Base-by-base conservation (phyloP, 371 early-diverging fungal species). In the Actinomortierella ambigua region DNA sequence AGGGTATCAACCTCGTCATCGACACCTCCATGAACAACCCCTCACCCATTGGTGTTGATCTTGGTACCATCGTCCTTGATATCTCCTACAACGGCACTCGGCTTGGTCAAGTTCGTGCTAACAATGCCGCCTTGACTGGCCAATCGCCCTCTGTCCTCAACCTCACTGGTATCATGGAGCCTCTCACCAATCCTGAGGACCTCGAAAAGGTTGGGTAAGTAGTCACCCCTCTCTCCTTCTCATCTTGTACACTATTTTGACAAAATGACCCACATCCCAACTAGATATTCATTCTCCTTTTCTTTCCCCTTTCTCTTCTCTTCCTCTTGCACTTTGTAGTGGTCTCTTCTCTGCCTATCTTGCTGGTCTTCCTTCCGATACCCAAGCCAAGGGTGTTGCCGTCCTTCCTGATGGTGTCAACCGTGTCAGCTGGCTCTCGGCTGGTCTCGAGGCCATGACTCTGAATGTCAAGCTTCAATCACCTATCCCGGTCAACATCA, bases 21-120 rank as follows among this genome's bases (percentile, higher is more conserved):
- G 82, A 78, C 42, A 86, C 85, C 13, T 63, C 76, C 27, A 60
- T 86, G 41, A 69, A 69, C 43, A 81, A 81, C 64, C 84, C 84
- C 56, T 84, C 85, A 22, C 85, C 85, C 55, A 76, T 86, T 52
- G 82, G 84, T 14, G 79, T 86, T 9, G 73, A 81, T 42, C 77
- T 86, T 2, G 86, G 86, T 50, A 79, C 80, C 17, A 82, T 86
- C 46, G 68, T 69, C 11, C 63, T 86, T 56, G 69, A 71, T 14
- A 81, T 86, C 49, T 76, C 73, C 13, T 83, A 79, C 42, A 66
- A 82, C 17, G 80, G 79, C 50, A 77, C 82, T 26, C 62, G 66
- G 17, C 68, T 86, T 34, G 86, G 86, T 48, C 62, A 59, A 28
- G 84, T 85, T 43, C 51, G 67, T 20, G 80, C 82, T 22, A 65